Base-by-base conservation (phyloP, 2,329 filamentous ascomycete genomes). In the Penicillium sp. region DNA sequence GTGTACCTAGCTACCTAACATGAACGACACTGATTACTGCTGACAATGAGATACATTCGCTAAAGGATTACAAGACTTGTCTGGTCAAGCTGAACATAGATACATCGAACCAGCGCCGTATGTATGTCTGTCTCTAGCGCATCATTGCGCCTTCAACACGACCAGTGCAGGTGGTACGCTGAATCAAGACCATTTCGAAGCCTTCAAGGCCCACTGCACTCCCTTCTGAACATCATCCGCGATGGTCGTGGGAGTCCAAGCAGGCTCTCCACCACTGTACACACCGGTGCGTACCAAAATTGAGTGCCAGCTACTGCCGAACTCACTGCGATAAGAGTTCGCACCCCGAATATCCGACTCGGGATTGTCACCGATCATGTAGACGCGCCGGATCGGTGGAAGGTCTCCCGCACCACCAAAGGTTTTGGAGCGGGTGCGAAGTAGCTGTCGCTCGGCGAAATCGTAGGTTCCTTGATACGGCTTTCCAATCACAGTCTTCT, bases 311-410 rank as follows among this genome's bases (percentile, higher is more conserved):
- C 82, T 74, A n/a, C 82, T 86, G 7, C 84, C 84, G 46, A 77
- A 69, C 3, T 77, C 72, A 52, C 85, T 87, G 36, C 72, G 62
- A 62, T 86, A 95, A 37, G 79, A 77, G 64, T 95, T 95, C 16
- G 88, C 90, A 5, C 93, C 93, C 4, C 81, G 75, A 55, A 98
- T 95, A 66, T 98, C 93, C 57, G 86, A 93, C 63, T 88, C 88
- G 4, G 87, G 86, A 61, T 91, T 91, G 62, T 91, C 87, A 5
- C 93, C 93, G 34, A 97, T 80, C 91, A 97, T 97, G 69, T 95
- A 97, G 9, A 97, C 89, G 35, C 77, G 79, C 59, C 77, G 75
- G 45, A 95, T 68, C n/a, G 77, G 76, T 16, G 61, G 66, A 2
- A 68, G 46, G 24, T 59, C 54, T 22, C 62, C 52, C 50, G 52